Evolutionary conservation across 257 asterid species (phyloP).

Genomic region (Lithospermum erythrorhizon): DNA sequence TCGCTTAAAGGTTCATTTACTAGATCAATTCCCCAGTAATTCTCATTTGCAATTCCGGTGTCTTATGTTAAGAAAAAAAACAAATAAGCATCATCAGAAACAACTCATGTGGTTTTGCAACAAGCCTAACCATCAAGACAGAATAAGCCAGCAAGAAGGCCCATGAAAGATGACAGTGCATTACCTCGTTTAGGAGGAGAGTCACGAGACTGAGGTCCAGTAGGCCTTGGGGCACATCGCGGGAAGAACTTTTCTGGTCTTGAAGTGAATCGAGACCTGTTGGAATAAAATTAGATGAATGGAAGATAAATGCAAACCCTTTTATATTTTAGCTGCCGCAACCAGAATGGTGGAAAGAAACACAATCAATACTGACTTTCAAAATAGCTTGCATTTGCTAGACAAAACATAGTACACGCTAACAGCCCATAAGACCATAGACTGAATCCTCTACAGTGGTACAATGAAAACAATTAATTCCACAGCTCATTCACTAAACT

Average conservation of each 20-base stretch:
- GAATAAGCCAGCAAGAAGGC: not conserved
- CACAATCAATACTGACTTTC: not conserved
- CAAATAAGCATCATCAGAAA: slow-evolving; percentile 2
- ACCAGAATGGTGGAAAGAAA: not conserved
- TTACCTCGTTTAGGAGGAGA: slow-evolving; percentile 95
- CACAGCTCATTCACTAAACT: not conserved
- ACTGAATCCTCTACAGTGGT: not conserved
- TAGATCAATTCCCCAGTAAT: slow-evolving; percentile 91
- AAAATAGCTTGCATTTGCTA: not conserved
- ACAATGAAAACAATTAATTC: not conserved
- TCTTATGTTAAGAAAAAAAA: slow-evolving; percentile 30
- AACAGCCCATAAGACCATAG: not conserved
- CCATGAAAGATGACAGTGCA: not conserved
- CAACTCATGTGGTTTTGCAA: not conserved
- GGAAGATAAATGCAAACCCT: not conserved
- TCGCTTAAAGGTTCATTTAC: slow-evolving; percentile 59
- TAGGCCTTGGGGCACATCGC: slow-evolving; percentile 55
- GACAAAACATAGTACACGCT: not conserved
- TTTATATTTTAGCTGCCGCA: not conserved
- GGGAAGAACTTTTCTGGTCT: slow-evolving; percentile 63
- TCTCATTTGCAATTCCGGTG: slow-evolving; percentile 96
- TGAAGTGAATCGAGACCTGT: slow-evolving; percentile 49
- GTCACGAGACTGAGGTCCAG: slow-evolving; percentile 92
- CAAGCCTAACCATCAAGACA: not conserved
- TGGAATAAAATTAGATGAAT: not conserved